Conservation (phyloP, 2,329 filamentous ascomycete genomes). For the Aspergillus novofumigatus region DNA sequence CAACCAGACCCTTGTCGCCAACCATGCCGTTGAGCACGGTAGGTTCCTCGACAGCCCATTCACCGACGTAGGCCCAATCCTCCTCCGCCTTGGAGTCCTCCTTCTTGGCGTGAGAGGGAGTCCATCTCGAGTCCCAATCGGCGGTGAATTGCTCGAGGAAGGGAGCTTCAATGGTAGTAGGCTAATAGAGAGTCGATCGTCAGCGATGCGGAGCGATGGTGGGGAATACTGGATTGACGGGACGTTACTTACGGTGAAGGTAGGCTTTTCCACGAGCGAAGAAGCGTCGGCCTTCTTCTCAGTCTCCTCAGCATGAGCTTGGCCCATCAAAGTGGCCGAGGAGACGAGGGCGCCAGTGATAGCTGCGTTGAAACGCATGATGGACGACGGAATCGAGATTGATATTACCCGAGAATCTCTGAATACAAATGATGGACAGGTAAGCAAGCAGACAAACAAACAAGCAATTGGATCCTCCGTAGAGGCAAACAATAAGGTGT, state of each 20-base stretch:
- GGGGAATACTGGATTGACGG: slow-evolving; percentile 6
- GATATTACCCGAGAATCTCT: neutral
- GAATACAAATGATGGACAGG: slow-evolving; percentile 12
- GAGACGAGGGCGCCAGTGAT: slow-evolving; percentile 66
- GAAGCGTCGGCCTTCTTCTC: slow-evolving; percentile 55
- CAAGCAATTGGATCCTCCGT: slow-evolving; percentile 20
- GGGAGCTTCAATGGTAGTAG: slow-evolving; percentile 79
- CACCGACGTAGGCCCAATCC: slow-evolving; percentile 96
- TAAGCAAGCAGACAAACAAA: slow-evolving; percentile 12
- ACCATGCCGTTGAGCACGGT: slow-evolving; percentile 84
- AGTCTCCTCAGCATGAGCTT: slow-evolving; percentile 66
- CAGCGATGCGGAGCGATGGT: slow-evolving; percentile 8
- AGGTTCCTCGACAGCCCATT: slow-evolving; percentile 96
- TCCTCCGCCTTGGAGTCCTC: slow-evolving; percentile 74
- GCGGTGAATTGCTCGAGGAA: slow-evolving; percentile 99
- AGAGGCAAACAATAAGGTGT: slow-evolving; percentile 5
- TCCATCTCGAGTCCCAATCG: slow-evolving; percentile 92
- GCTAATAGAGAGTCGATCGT: slow-evolving; percentile 50
- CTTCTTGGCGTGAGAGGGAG: slow-evolving; percentile 95
- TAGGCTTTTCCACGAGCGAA: slow-evolving; percentile 64
- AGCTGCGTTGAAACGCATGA: slow-evolving; percentile 80
- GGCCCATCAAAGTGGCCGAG: slow-evolving; percentile 62
- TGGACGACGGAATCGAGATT: slow-evolving; percentile 31
- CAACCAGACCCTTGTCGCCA: slow-evolving; percentile 91
- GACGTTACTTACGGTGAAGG: slow-evolving; percentile 71